A percentile compares a stretch with the other conserved stretches of the same genome.
phyloP scores from a whole-genome alignment of 805 yeast species.

The Maudiozyma turicensis region DNA sequence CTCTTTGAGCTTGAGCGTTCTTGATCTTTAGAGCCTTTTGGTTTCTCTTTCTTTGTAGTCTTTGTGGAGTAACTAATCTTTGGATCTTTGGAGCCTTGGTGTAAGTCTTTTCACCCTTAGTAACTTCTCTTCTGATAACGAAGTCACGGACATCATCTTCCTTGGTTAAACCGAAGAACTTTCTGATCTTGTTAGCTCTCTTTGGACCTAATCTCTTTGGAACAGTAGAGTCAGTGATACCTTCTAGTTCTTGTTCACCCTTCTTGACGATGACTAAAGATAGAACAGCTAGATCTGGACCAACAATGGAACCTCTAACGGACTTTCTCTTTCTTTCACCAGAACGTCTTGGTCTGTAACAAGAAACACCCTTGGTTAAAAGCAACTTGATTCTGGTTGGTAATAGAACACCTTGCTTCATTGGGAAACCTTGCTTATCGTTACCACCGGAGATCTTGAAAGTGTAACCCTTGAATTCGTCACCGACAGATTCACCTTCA shows the following conservation, averaged over 20 bases:
- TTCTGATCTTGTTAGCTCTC: conserved; percentile 99
- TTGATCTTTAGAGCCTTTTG: conserved; percentile 86
- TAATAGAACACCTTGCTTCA: conserved; percentile 99
- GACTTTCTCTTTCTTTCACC: conserved; percentile 99
- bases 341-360: conserved; percentile 99
- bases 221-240: conserved; percentile 86
- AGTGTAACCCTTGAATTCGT: conserved; percentile 98
- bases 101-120: conserved; percentile 96
- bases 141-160: conserved; percentile 53
- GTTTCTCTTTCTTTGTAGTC: conserved; percentile 98
- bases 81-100: conserved; percentile 99
- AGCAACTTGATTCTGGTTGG: conserved; percentile 98
- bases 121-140: conserved; percentile 96
- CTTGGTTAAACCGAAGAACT: conserved; percentile 80
- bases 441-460: conserved; percentile 99
- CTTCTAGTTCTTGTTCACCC: conserved; percentile 93
- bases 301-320: conserved; percentile 98
- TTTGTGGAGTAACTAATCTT: conserved; percentile 98
- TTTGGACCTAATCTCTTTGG: conserved; percentile 99
- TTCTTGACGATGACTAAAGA: conserved; percentile 91
- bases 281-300: conserved; percentile 91
- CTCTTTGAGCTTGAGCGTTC: conserved; percentile 98
- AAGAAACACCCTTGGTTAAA: conserved; percentile 87
- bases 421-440: conserved; percentile 99
- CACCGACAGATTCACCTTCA: conserved; percentile 96